A percentile compares a stretch with the other conserved stretches of the same genome.
These are phyloP conservation scores for Acephala macrosclerotiorum DNA, from an alignment of 2,329 filamentous ascomycete genomes.

Conservation along the genomic window DNA sequence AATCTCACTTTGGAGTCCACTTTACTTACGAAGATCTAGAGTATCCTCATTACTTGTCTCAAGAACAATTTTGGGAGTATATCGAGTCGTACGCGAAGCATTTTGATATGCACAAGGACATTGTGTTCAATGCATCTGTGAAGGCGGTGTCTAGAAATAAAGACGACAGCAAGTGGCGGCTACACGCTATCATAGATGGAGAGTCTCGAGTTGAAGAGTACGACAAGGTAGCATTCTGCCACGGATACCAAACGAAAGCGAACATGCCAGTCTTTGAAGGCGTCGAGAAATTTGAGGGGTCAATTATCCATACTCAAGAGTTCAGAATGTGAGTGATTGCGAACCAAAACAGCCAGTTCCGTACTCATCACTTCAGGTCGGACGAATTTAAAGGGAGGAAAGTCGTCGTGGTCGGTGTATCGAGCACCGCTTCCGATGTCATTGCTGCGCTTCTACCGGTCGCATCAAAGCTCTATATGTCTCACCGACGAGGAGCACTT, in stretches of 20 bases:
- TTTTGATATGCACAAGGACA: conserved; percentile 26
- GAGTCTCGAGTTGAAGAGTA: conserved; percentile 14
- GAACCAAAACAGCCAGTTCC: background rate
- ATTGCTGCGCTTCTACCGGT: conserved; percentile 45
- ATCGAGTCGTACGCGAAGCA: conserved; percentile 22
- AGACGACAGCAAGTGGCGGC: conserved; percentile 18
- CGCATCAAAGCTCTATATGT: conserved; percentile 50
- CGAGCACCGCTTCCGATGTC: conserved; percentile 49
- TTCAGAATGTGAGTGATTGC: conserved; percentile 21
- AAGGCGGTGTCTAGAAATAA: conserved; percentile 21
- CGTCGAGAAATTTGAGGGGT: conserved; percentile 16
- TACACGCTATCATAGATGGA: conserved; percentile 14
- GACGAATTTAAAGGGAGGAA: conserved; percentile 50
- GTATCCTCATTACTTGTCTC: conserved; percentile 23
- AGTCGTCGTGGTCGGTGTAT: conserved; percentile 53
- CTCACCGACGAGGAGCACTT: conserved; percentile 49
- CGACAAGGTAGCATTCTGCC: conserved; percentile 24
- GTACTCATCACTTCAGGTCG: conserved; percentile 34
- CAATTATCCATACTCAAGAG: conserved; percentile 21
- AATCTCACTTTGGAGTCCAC: background rate
- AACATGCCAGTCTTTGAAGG: conserved; percentile 17
- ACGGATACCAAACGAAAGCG: conserved; percentile 18
- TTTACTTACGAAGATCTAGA: conserved; percentile 17
- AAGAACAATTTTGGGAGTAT: conserved; percentile 21
- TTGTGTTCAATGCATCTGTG: conserved; percentile 17